These are phyloP conservation scores for Mortierella sp. DNA, from an alignment of 371 early-diverging fungal genomes.

Conservation along the genomic window DNA sequence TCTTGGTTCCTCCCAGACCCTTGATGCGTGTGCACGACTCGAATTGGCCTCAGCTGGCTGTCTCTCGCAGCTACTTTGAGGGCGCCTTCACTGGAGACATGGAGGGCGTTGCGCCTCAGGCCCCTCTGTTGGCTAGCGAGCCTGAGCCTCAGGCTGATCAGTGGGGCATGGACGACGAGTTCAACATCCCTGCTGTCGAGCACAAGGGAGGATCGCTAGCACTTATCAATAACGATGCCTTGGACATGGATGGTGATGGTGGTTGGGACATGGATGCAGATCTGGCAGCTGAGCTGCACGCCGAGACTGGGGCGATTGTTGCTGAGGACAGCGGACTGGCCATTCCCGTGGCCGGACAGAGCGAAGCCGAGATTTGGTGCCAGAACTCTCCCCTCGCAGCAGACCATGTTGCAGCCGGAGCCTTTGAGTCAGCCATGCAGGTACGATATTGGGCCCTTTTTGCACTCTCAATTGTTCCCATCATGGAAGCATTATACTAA, in stretches of 20 bases:
- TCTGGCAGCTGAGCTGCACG: constrained; percentile 75
- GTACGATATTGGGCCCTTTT: too few species aligned
- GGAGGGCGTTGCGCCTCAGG: constrained; percentile 52
- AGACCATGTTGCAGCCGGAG: constrained; percentile 94
- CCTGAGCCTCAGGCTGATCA: constrained; percentile 70
- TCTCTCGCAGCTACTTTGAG: constrained; percentile 78
- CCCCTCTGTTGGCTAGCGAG: constrained; percentile 57
- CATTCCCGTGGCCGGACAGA: constrained; percentile 80
- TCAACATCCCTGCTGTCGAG: constrained; percentile 53
- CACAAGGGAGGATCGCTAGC: constrained; percentile 41
- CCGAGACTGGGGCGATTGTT: constrained; percentile 72
- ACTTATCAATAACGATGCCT: constrained; percentile 30
- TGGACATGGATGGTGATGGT: constrained; percentile 65
- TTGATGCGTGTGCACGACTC: constrained; percentile 75
- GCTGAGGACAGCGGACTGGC: constrained; percentile 75
- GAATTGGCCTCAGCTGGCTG: constrained; percentile 91
- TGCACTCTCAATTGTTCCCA: too few species aligned
- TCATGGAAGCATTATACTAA: too few species aligned
- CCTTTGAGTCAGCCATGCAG: constrained; percentile 95
- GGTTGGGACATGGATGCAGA: constrained; percentile 70
- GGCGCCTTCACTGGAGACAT: constrained; percentile 66
- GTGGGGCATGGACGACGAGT: constrained; percentile 80
- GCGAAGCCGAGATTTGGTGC: constrained; percentile 79
- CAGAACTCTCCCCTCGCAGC: constrained; percentile 87
- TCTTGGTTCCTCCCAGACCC: constrained; percentile 78